Percentiles rank a stretch among this genome's conserved stretches.
Conservation (phyloP, 768 basidiomycete genomes). For the Tylopilus plumbeoviolaceoides region DNA sequence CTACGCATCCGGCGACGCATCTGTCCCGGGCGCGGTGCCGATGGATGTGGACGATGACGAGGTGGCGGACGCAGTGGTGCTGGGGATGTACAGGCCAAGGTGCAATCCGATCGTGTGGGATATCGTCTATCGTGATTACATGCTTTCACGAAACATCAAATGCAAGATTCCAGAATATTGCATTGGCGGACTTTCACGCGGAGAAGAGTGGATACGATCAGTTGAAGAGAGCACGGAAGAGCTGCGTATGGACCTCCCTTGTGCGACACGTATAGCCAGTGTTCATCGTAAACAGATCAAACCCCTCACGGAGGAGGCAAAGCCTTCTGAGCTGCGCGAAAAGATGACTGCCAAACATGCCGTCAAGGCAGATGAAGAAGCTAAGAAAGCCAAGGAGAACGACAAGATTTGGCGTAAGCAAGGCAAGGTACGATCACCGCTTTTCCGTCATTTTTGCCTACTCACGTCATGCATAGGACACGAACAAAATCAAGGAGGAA, state of each 20-base stretch:
- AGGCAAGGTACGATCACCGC: conserved; percentile 54
- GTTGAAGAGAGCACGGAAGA: conserved; percentile 96
- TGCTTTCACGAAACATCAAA: conserved; percentile 57
- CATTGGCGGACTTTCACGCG: conserved; percentile 88
- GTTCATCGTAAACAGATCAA: conserved; percentile 42
- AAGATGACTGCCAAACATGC: conserved; percentile 82
- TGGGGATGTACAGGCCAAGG: conserved; percentile 60
- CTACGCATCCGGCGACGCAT: too few species aligned
- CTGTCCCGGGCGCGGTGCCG: conserved; percentile 24
- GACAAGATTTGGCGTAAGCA: conserved; percentile 82
- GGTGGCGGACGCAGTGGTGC: conserved; percentile 60
- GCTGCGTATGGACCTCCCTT: conserved; percentile 35
- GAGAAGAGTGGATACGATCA: conserved; percentile 94
- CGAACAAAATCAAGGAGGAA: conserved; percentile 70
- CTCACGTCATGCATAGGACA: conserved; percentile 47
- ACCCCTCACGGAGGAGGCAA: conserved; percentile 93
- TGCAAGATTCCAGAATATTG: conserved; percentile 79
- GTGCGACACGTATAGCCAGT: too few species aligned
- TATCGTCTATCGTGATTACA: neutral
- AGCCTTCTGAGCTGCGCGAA: conserved; percentile 69
- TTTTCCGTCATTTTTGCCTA: neutral
- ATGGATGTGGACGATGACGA: conserved; percentile 64
- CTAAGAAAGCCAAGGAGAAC: conserved; percentile 66
- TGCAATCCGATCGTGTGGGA: conserved; percentile 24
- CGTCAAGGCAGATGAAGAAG: conserved; percentile 66